Evolutionary conservation across 2,329 filamentous ascomycete genomes (phyloP), one percentile per base, ranked within the genome.

Genomic region (Trichophyton equinum): DNA sequence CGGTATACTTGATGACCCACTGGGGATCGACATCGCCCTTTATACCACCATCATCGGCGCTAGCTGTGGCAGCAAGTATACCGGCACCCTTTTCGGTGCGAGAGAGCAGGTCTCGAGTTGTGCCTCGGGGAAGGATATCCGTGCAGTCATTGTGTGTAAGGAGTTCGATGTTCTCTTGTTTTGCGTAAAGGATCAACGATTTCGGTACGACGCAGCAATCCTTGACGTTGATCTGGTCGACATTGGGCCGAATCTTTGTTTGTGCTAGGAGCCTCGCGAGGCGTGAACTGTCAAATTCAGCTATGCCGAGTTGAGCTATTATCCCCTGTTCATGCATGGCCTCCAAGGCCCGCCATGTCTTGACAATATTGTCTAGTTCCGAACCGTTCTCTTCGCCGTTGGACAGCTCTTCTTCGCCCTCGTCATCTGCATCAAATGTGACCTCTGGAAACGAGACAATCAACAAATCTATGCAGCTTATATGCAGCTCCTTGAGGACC

Each of bases 1-100:
- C 94, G 42, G 92, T 96, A 72, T 99, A 99, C 72, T 97, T 95
- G 66, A 92, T 87, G 30, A 97, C 94, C 92, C 94, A 99, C 71
- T 92, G 85, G 30, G 94, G 91, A 62, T 84, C 82, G 57, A 97
- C 81, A 65, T 96, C 85, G 3, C 90, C 91, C 66, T 82, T 79
- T 61, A 95, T 77, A 0, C 88, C 87, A 8, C 67, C 73, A 65
- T 78, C 77, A 4, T 77, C 74, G 13, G 71, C 71, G 22, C 78
- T 74, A 6, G 79, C 77, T n/a, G 75, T 70, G 40, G 83, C 83
- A 4, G 86, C 85, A 62, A 96, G 77, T 8, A 96, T 81, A 6
- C 88, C 88, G 0, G 88, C 89, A 11, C 91, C 90, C 62, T 81
- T 79, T 13, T 84, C 77, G 0, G 84, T 85, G 8, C 84, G 82